These are phyloP conservation scores for Fusarium hainanense DNA, from an alignment of 2,329 filamentous ascomycete species.

Conservation along the genomic window DNA sequence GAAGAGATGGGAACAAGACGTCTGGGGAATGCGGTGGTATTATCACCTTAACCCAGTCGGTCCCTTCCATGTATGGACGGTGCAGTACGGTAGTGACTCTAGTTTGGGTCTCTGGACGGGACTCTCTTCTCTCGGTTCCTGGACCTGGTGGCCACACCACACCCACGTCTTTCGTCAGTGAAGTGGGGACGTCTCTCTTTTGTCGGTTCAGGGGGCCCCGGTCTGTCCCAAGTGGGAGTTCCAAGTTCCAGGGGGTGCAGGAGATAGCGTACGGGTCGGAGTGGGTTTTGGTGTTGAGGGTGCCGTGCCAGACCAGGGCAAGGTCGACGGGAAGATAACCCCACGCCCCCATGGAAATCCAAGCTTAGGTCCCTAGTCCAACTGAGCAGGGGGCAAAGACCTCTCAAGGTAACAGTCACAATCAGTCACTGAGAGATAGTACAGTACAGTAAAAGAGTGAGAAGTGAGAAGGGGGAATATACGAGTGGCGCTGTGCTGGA, in stretches of 20 bases:
- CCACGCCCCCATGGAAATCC: conserved; percentile 26
- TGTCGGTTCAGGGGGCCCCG: conserved; percentile 29
- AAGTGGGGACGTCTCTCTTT: conserved; percentile 23
- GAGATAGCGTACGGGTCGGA: conserved; percentile 32
- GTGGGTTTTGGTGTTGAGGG: conserved; percentile 23
- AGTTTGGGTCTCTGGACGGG: conserved; percentile 26
- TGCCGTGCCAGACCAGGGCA: conserved; percentile 21
- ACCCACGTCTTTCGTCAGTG: conserved; percentile 44
- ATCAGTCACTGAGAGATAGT: not conserved
- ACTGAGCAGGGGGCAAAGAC: conserved; percentile 31
- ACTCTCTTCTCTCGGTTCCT: conserved; percentile 30
- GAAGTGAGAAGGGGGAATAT: not conserved
- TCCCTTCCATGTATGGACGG: conserved; percentile 7
- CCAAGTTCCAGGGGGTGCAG: conserved; percentile 36
- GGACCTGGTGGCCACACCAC: conserved; percentile 39
- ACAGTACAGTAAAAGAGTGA: not conserved
- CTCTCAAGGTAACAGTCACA: conserved; percentile 22
- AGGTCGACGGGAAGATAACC: conserved; percentile 35
- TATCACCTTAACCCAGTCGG: conserved; percentile 42
- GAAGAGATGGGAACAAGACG: conserved; percentile 34
- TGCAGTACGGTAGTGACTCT: conserved; percentile 6
- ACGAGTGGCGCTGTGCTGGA: conserved; percentile 23
- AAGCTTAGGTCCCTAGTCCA: conserved; percentile 10
- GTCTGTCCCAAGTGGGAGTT: conserved; percentile 27
- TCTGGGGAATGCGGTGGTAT: conserved; percentile 47